Conservation (phyloP, 208 protist genomes). For the Phytomonas serpens region DNA sequence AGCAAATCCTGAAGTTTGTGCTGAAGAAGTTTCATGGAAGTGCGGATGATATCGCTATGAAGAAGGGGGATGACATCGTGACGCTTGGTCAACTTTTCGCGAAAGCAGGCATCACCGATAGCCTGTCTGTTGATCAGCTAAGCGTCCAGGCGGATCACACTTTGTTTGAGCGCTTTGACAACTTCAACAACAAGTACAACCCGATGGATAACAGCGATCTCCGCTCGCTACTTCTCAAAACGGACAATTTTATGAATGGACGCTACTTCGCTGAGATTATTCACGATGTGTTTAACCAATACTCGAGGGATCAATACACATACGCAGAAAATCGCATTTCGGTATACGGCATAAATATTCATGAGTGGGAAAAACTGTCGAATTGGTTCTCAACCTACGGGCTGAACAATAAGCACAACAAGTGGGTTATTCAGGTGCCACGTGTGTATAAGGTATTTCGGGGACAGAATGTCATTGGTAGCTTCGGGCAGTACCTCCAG, state of each 20-base stretch:
- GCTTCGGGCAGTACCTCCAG: slow-evolving; percentile 95
- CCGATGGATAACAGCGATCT: slow-evolving; percentile 93
- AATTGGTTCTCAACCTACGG: slow-evolving; percentile 94
- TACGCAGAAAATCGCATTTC: slow-evolving; percentile 91
- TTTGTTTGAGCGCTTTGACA: slow-evolving; percentile 98
- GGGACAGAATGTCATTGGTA: slow-evolving; percentile 83
- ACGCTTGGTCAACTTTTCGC: slow-evolving; percentile 81
- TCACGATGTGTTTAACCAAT: slow-evolving; percentile 93
- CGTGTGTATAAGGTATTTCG: slow-evolving; percentile 94
- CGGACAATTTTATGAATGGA: slow-evolving; percentile 97
- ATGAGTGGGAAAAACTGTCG: slow-evolving; percentile 96
- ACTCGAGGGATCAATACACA: slow-evolving; percentile 95
- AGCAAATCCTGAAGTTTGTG: slow-evolving; percentile 93
- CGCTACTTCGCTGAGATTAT: slow-evolving; percentile 97
- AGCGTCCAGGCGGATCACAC: slow-evolving; percentile 95
- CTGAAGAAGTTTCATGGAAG: slow-evolving; percentile 88
- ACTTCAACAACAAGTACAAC: slow-evolving; percentile 99
- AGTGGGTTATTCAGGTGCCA: slow-evolving; percentile 98
- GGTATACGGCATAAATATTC: slow-evolving; percentile 87
- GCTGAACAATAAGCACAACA: slow-evolving; percentile 94
- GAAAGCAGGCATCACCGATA: slow-evolving; percentile 78
- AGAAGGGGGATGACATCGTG: slow-evolving; percentile 76
- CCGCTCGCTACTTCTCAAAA: slow-evolving; percentile 97
- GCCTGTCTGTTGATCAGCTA: slow-evolving; percentile 95
- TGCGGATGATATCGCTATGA: slow-evolving; percentile 90